phyloP scores from a whole-genome alignment of 2,329 filamentous ascomycete species.

The Neurospora crassa region DNA sequence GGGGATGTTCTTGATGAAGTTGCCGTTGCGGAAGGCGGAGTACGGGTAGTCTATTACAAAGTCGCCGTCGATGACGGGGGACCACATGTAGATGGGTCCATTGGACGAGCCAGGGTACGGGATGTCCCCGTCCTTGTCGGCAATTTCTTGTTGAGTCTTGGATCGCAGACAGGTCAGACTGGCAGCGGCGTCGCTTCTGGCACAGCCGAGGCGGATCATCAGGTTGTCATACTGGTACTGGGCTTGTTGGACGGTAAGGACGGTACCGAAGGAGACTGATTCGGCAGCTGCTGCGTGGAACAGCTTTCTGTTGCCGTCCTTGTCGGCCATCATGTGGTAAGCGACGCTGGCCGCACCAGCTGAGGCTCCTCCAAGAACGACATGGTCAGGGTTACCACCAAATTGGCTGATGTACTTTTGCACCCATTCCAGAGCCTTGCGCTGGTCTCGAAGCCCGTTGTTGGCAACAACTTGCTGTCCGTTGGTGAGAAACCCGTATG shows the following conservation, averaged over 20 bases:
- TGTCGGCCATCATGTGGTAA: conserved; percentile 50
- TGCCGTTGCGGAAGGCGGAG: conserved; percentile 34
- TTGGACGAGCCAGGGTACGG: conserved; percentile 26
- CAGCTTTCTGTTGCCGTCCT: conserved; percentile 35
- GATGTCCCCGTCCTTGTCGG: conserved; percentile 32
- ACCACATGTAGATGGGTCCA: conserved; percentile 41
- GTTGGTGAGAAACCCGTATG: conserved; percentile 61
- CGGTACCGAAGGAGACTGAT: conserved; percentile 41
- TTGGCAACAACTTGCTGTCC: conserved; percentile 50
- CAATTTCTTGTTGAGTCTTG: conserved; percentile 31
- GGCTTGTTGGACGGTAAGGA: conserved; percentile 35
- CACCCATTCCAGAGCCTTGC: conserved; percentile 61
- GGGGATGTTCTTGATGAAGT: conserved; percentile 41
- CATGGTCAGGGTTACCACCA: conserved; percentile 28
- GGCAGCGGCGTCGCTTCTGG: conserved; percentile 21
- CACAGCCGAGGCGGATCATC: conserved; percentile 32
- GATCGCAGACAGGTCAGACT: conserved; percentile 35
- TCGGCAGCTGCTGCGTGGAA: conserved; percentile 43
- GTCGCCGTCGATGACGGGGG: conserved; percentile 44
- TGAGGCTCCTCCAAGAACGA: conserved; percentile 59
- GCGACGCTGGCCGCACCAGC: conserved; percentile 59
- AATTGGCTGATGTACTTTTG: conserved; percentile 56
- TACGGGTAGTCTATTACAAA: conserved; percentile 42
- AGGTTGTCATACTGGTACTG: conserved; percentile 44
- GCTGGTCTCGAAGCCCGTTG: conserved; percentile 61